Evolutionary conservation across 2,329 filamentous ascomycete genomes (phyloP).

Genomic region (Aureobasidium zeae): DNA sequence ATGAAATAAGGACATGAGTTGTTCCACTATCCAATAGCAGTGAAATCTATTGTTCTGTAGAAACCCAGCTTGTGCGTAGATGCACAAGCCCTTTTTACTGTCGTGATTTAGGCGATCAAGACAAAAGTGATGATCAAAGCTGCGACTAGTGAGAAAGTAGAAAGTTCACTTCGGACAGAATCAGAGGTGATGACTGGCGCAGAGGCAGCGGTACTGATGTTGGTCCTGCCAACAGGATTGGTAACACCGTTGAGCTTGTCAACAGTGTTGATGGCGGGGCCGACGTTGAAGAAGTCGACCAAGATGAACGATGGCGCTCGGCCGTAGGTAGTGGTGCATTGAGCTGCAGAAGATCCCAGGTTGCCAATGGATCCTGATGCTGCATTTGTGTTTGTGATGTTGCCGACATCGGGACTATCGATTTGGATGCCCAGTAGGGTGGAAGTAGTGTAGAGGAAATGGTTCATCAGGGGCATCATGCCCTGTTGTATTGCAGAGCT

Average conservation of each 20-base stretch:
- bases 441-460: conserved; percentile 59
- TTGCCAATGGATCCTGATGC: conserved; percentile 47
- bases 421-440: conserved; percentile 41
- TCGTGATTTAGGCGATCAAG: conserved; percentile 9
- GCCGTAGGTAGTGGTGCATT: conserved; percentile 52
- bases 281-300: conserved; percentile 71
- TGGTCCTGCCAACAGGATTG: conserved; percentile 35
- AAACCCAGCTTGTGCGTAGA: no score
- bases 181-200: conserved; percentile 4
- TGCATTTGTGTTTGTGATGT: conserved; percentile 57
- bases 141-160: not conserved
- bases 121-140: conserved; percentile 5
- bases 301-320: conserved; percentile 61
- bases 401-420: conserved; percentile 51
- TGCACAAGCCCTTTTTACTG: no score
- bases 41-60: no score
- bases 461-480: conserved; percentile 66
- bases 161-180: conserved; percentile 1
- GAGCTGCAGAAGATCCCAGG: conserved; percentile 39
- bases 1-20: no score
- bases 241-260: conserved; percentile 57
- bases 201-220: conserved; percentile 18
- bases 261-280: conserved; percentile 58
- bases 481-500: conserved; percentile 45
- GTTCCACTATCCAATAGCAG: no score